Conservation (phyloP, 495 filamentous ascomycete genomes). For the Penicillium diatomitis region DNA sequence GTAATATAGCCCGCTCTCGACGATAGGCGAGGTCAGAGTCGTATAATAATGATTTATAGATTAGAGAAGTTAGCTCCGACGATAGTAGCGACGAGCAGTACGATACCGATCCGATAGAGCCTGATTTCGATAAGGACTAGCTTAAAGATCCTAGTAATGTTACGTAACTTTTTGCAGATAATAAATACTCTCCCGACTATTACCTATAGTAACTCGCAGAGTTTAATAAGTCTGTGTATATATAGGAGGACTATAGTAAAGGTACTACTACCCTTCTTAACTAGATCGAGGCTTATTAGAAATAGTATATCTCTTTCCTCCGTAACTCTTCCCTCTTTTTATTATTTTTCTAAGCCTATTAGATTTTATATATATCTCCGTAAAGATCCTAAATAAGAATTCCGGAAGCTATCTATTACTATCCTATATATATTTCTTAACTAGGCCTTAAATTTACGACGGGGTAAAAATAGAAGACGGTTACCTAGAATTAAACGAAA, state of each 20-base stretch:
- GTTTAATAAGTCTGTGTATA: slow-evolving; percentile 27
- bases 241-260: slow-evolving; percentile 26
- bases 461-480: slow-evolving; percentile 20
- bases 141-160: neutral
- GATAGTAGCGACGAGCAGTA: neutral
- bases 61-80: slow-evolving; percentile 1
- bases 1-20: slow-evolving; percentile 1
- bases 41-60: slow-evolving; percentile 1
- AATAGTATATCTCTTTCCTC: slow-evolving; percentile 1
- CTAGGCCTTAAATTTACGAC: slow-evolving; percentile 21
- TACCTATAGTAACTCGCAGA: slow-evolving; percentile 25
- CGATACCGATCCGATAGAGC: slow-evolving; percentile 15
- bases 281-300: slow-evolving; percentile 11
- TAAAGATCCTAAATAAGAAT: slow-evolving; percentile 17
- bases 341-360: slow-evolving; percentile 6
- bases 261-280: slow-evolving; percentile 21
- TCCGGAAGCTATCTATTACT: slow-evolving; percentile 9
- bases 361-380: slow-evolving; percentile 19
- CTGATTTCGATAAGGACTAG: slow-evolving; percentile 11
- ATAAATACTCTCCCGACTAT: slow-evolving; percentile 25
- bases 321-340: neutral
- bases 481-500: slow-evolving; percentile 15
- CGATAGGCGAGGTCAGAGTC: neutral
- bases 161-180: slow-evolving; percentile 3
- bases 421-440: slow-evolving; percentile 23